Evolutionary conservation across 768 basidiomycete species (phyloP), one percentile per base, ranked within the genome.

Genomic region (Russula sp.): DNA sequence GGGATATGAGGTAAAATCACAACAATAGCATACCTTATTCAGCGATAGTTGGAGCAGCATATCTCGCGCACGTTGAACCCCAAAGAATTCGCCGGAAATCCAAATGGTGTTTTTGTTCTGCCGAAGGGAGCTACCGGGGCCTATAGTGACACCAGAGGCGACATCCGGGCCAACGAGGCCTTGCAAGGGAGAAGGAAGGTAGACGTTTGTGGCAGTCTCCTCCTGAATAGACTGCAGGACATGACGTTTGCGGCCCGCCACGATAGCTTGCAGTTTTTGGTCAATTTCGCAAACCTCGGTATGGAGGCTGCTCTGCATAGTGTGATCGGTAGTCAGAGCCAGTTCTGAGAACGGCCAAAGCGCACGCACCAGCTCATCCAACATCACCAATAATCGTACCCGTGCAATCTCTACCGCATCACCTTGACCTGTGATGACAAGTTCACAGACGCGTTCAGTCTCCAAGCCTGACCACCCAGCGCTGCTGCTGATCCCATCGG

Each of bases 1-100:
- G 39, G 39, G 22, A 36, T 13, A 25, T 7, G 22, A 49, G 32
- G 20, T 41, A 34, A 20, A 35, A 25, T 25, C 1, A 3, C 53
- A 60, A 58, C 63, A 7, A 56, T 54, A 20, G 70, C 79, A 36
- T 62, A 91, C 94, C 83, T 98, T 98, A 70, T 81, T 87, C 59
- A 86, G 76, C 7, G 94, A 90, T 20, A 93, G 79, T 71, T 95
- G 89, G 73, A 86, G 87, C 10, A 99, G 76, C 95, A 97, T 98
- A 70, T 98, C 96, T 65, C 91, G 81, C 11, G 96, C 96, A 54
- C 96, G 78, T 72, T 96, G 92, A 11, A 98, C 95, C 18, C 91
- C 91, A 65, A 98, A 96, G 72, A 96, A 97, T 73, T 98, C 96
- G 45, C 96, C 96, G 0, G 96, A 98, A 68, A 99, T 94, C 88